A percentile compares a stretch with the other conserved stretches of the same genome.
phyloP scores from a whole-genome alignment of 495 filamentous ascomycete species.

The Parmelia sp. region DNA sequence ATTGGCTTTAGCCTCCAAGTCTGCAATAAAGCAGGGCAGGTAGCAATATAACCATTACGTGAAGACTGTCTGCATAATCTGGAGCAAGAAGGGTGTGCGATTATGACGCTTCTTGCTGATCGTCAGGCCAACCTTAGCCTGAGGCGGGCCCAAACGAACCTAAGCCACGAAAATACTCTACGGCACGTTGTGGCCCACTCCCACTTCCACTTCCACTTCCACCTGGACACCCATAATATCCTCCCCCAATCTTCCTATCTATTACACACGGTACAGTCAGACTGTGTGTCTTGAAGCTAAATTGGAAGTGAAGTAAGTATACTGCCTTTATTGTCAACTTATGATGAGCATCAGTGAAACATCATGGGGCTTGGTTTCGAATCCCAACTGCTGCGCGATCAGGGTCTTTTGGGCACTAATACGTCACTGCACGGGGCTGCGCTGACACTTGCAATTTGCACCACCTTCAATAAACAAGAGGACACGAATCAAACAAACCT shows the following conservation, averaged over 20 bases:
- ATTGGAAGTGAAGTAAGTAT: not conserved
- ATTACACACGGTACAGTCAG: not conserved
- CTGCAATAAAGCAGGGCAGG: not conserved
- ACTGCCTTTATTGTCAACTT: not conserved
- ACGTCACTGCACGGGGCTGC: no score
- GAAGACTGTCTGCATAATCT: not conserved
- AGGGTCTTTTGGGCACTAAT: not conserved
- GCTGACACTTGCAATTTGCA: not conserved
- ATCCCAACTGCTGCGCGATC: not conserved
- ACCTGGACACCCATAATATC: not conserved
- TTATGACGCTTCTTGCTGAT: slow-evolving; percentile 1
- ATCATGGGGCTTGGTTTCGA: not conserved
- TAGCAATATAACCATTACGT: not conserved
- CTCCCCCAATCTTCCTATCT: not conserved
- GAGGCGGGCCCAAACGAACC: not conserved
- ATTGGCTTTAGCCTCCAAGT: not conserved
- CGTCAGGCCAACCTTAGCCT: slow-evolving; percentile 13
- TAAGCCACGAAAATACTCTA: not conserved
- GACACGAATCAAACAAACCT: slow-evolving; percentile 13
- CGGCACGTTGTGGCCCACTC: no score
- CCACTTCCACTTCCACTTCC: no score
- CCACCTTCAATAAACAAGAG: not conserved
- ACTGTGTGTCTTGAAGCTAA: not conserved
- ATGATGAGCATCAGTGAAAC: not conserved
- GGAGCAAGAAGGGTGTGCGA: not conserved